Conservation (phyloP, 306 rosid genomes). For the Acacia melanoxylon region DNA sequence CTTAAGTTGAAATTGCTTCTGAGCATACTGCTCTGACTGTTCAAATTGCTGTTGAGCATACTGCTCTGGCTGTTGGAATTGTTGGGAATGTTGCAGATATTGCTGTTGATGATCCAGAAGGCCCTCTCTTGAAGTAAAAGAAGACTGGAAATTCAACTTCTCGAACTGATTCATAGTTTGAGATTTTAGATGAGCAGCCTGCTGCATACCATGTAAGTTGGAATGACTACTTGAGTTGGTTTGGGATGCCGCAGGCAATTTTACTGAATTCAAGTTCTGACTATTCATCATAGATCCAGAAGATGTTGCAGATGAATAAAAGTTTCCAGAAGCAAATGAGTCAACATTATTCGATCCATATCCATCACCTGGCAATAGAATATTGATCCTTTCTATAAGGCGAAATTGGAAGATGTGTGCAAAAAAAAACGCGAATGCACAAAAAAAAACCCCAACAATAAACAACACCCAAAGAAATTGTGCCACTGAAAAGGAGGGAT, state of each 20-base stretch:
- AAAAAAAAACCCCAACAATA: not conserved
- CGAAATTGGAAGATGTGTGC: not conserved
- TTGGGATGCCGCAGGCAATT: conserved; percentile 61
- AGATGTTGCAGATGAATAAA: conserved; percentile 59
- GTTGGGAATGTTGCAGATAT: conserved; percentile 66
- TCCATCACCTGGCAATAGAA: conserved; percentile 76
- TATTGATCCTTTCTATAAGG: conserved; percentile 26
- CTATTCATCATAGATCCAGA: conserved; percentile 75
- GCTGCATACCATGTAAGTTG: conserved; percentile 64
- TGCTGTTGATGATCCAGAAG: conserved; percentile 66
- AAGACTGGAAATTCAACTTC: conserved; percentile 72
- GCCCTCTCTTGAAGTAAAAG: conserved; percentile 64
- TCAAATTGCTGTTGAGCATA: conserved; percentile 68
- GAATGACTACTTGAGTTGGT: conserved; percentile 64
- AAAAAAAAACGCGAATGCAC: no score
- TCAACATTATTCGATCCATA: conserved; percentile 67
- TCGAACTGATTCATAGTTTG: conserved; percentile 64
- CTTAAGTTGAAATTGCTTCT: conserved; percentile 60
- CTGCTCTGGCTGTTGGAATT: conserved; percentile 73
- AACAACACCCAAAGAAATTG: conserved; percentile 19
- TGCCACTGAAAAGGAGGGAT: not conserved
- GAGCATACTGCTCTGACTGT: conserved; percentile 63
- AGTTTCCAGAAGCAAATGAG: conserved; percentile 71
- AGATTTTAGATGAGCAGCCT: conserved; percentile 62
- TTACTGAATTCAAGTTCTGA: conserved; percentile 65